Evolutionary conservation across 1,284 basidiomycete genomes (phyloP).

Genomic region (Fomes fomentarius): DNA sequence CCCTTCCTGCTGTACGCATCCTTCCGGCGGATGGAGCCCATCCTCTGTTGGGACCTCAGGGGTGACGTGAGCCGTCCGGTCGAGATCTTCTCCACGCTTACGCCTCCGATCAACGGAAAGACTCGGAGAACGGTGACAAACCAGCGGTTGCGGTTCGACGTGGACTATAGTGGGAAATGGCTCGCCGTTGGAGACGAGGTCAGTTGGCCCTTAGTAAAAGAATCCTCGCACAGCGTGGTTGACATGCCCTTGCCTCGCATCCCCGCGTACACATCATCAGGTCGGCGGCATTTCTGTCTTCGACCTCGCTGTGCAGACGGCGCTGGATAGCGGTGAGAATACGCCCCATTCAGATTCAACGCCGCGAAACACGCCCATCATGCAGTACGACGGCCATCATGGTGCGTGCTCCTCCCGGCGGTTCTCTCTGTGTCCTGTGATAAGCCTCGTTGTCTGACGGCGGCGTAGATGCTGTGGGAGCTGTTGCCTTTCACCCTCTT

Average conservation of each 20-base stretch:
- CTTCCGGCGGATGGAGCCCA: slow-evolving; percentile 65
- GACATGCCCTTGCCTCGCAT: neutral
- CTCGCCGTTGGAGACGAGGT: slow-evolving; percentile 78
- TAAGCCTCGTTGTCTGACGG: slow-evolving; percentile 4
- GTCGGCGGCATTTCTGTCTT: slow-evolving; percentile 25
- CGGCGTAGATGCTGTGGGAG: slow-evolving; percentile 59
- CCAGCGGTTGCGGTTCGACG: slow-evolving; percentile 77
- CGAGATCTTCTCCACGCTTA: slow-evolving; percentile 38
- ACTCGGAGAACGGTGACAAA: slow-evolving; percentile 54
- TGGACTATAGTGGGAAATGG: slow-evolving; percentile 74
- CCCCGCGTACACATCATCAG: slow-evolving; percentile 17
- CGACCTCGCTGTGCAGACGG: slow-evolving; percentile 20
- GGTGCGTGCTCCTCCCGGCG: slow-evolving; percentile 15
- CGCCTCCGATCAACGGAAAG: slow-evolving; percentile 9
- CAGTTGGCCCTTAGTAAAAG: slow-evolving; percentile 20
- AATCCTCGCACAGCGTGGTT: neutral
- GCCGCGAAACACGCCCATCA: slow-evolving; percentile 16
- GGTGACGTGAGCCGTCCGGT: slow-evolving; percentile 56
- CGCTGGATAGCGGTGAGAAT: slow-evolving; percentile 6
- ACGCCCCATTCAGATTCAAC: slow-evolving; percentile 7
- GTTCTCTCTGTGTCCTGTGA: slow-evolving; percentile 2
- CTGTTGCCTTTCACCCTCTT: slow-evolving; percentile 64
- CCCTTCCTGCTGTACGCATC: slow-evolving; percentile 80
- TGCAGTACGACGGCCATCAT: slow-evolving; percentile 21
- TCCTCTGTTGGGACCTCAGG: slow-evolving; percentile 83